Evolutionary conservation across 441 rosid species (phyloP), one percentile per base, ranked within the genome.

Genomic region (Populus hybrid): DNA sequence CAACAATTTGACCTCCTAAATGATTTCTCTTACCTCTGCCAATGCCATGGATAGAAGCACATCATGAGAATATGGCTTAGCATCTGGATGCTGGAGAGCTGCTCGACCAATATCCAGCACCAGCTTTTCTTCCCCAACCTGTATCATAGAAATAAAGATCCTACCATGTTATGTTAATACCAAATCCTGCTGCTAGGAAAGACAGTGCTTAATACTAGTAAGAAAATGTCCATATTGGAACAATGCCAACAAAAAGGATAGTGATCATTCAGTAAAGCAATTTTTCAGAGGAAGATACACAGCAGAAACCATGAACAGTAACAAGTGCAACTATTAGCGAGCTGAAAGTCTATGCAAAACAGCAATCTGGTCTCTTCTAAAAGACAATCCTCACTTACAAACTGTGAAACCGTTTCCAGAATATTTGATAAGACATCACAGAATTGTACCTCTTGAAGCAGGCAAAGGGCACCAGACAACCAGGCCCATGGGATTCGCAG

Each of bases 381-480:
- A 14, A 1, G 57, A 50, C 20, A 50, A 50, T 50, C 57, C 18
- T 50, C 57, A 5, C 20, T 30, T 30, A 30, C 3, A 30, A 30
- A 30, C 32, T 30, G 32, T 30, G 32, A 30, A 30, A 30, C 32
- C 32, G 32, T 30, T 30, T 30, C 32, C 32, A 30, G 32, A 30
- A 30, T 30, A 30, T 30, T 30, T 30, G 32, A 30, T 30, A 14
- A 14, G 57, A 50, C 7, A 50, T 50, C 57, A 79, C 70, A 73
- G 66, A 72, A 50, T 28, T 36, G 50, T 81, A 95, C 99, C 98
- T 95, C 98, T 87, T 93, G 98, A 82, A 94, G 99, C 67, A 95
- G 91, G 83, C 97, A 90, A 70, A 94, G 90, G 72, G 95, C 98
- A 76, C 90, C 97, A 79, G 98, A 93, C 84, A 95, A 83, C 99